Conservation (phyloP, 306 rosid species). For the Rubus idaeus region DNA sequence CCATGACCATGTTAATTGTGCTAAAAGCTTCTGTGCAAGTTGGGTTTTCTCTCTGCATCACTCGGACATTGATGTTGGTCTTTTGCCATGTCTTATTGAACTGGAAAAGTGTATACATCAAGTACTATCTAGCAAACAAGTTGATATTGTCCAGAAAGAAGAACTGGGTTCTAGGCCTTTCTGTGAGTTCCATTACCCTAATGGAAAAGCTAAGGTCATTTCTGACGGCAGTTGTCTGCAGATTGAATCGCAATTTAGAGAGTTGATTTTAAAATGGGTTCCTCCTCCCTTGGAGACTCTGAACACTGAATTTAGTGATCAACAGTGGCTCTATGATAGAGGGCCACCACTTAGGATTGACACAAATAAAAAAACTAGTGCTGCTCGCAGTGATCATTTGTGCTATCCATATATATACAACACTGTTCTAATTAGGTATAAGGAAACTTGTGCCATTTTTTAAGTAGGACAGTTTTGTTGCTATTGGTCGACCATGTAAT, state of each 20-base stretch:
- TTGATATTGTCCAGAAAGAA: background rate
- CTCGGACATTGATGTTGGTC: background rate
- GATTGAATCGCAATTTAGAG: background rate
- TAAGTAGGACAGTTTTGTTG: background rate
- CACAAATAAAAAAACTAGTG: background rate
- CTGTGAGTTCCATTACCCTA: background rate
- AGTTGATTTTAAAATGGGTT: conserved; percentile 6
- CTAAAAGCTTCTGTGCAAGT: background rate
- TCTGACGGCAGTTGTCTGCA: background rate
- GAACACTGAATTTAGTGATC: background rate
- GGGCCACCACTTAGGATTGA: background rate
- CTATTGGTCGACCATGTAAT: background rate
- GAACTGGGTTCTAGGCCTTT: background rate
- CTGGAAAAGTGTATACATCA: background rate
- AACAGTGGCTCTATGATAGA: conserved; percentile 5
- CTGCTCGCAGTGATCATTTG: background rate
- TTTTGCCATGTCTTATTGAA: background rate
- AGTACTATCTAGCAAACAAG: background rate
- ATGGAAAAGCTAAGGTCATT: background rate
- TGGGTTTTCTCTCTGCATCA: background rate
- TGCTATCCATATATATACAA: conserved; percentile 7
- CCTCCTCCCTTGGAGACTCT: background rate
- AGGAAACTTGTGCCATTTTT: background rate
- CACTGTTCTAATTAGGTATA: background rate
- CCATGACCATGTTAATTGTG: background rate